Evolutionary conservation across 768 basidiomycete species (phyloP).

Genomic region (Amyloporia xantha): DNA sequence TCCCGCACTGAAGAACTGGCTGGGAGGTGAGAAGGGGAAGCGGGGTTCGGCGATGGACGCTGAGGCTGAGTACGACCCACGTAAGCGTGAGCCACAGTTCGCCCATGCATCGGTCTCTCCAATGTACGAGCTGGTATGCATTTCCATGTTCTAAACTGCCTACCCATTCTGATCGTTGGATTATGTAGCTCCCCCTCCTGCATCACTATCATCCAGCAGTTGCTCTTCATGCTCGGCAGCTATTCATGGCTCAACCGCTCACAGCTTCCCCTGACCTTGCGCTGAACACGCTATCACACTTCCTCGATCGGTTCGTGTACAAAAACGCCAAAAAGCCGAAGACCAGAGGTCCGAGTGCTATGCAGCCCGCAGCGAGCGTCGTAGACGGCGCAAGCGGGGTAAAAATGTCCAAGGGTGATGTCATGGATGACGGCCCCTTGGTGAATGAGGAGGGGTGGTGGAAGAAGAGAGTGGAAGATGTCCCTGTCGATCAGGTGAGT

Average conservation of each 20-base stretch:
- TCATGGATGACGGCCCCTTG: slow-evolving; percentile 31
- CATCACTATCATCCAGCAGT: slow-evolving; percentile 89
- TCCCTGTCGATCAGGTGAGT: slow-evolving; percentile 82
- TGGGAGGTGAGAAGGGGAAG: slow-evolving; percentile 23
- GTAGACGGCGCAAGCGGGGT: slow-evolving; percentile 55
- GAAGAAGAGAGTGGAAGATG: slow-evolving; percentile 57
- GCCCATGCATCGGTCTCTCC: slow-evolving; percentile 74
- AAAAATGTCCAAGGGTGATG: slow-evolving; percentile 62
- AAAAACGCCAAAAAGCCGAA: slow-evolving; percentile 82
- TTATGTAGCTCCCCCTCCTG: slow-evolving; percentile 55
- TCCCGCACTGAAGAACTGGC: slow-evolving; percentile 39
- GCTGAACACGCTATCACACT: slow-evolving; percentile 88
- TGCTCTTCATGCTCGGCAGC: slow-evolving; percentile 77
- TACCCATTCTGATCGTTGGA: not conserved
- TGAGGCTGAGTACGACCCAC: slow-evolving; percentile 61
- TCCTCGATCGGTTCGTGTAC: slow-evolving; percentile 96
- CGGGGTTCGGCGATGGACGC: slow-evolving; percentile 26
- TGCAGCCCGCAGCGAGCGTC: slow-evolving; percentile 82
- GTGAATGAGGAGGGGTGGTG: slow-evolving; percentile 71
- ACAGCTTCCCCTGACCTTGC: slow-evolving; percentile 85
- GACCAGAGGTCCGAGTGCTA: slow-evolving; percentile 77
- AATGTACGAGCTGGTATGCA: slow-evolving; percentile 79
- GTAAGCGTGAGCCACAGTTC: slow-evolving; percentile 85
- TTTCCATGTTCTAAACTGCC: not conserved
- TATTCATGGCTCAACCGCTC: slow-evolving; percentile 64